Evolutionary conservation across 139 green algal genomes (phyloP).

Genomic region (Desmodesmus armatus): DNA sequence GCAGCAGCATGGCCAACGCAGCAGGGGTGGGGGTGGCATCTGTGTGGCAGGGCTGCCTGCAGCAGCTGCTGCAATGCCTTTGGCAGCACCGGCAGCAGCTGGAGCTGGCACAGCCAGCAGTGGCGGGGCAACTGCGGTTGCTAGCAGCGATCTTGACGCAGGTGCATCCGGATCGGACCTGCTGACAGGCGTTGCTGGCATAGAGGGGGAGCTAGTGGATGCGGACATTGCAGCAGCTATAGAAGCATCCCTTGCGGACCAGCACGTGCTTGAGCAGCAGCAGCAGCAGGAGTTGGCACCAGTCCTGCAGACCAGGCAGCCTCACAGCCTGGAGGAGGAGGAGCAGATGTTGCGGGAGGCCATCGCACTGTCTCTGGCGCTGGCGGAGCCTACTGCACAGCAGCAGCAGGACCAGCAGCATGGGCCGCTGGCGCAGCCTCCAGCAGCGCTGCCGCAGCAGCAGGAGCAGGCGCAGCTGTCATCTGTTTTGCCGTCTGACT

Average conservation of each 20-base stretch:
- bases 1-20: conserved; percentile 47
- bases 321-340: conserved; percentile 29
- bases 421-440: neutral
- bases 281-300: neutral
- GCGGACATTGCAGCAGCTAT: conserved; percentile 43
- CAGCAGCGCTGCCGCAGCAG: conserved; percentile 10
- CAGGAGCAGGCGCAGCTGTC: neutral
- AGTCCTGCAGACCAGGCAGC: neutral
- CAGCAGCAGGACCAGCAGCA: conserved; percentile 13
- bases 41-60: too few relatives aligned
- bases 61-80: neutral
- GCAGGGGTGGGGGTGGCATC: neutral
- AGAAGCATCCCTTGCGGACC: conserved; percentile 41
- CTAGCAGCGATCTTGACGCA: too few relatives aligned
- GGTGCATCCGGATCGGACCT: neutral
- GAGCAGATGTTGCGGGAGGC: conserved; percentile 49
- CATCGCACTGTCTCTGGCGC: conserved; percentile 44
- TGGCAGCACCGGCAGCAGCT: neutral
- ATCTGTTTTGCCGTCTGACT: too few relatives aligned
- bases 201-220: conserved; percentile 47
- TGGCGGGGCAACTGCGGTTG: too few relatives aligned
- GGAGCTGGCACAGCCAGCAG: too few relatives aligned
- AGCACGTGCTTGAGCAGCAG: neutral
- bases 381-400: conserved; percentile 3
- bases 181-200: neutral